phyloP scores from a whole-genome alignment of 2,329 filamentous ascomycete species.

The Mycosphaerella sp. region DNA sequence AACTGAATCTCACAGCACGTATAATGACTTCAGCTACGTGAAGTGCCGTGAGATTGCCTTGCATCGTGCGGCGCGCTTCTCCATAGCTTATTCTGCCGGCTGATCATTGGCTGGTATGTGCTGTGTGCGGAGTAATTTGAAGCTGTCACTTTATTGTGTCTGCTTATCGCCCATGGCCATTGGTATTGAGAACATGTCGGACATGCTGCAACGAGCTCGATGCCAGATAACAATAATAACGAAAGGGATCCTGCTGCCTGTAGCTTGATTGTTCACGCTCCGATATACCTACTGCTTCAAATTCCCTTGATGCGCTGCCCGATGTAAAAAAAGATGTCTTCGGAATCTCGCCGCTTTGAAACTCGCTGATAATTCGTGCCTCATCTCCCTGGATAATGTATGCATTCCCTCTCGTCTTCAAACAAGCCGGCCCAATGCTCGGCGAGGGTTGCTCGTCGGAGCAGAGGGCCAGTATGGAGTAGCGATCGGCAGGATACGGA shows the following conservation, averaged over 20 bases:
- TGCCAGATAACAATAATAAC: background rate
- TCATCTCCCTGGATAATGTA: background rate
- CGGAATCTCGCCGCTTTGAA: background rate
- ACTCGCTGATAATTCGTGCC: background rate
- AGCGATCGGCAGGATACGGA: slow-evolving; percentile 12
- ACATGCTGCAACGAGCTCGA: background rate
- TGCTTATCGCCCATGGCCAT: slow-evolving; percentile 20
- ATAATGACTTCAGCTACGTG: slow-evolving; percentile 16
- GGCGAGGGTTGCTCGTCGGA: slow-evolving; percentile 4
- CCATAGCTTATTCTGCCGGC: slow-evolving; percentile 5
- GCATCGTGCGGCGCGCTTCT: slow-evolving; percentile 16
- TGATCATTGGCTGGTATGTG: slow-evolving; percentile 14
- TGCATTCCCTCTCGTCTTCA: background rate
- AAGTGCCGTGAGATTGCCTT: slow-evolving; percentile 25
- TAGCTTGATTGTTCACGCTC: background rate
- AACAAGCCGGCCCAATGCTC: slow-evolving; percentile 6
- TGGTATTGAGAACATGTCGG: slow-evolving; percentile 17
- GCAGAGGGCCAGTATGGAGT: background rate
- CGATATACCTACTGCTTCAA: background rate
- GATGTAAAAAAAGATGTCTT: background rate
- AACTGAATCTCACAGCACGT: slow-evolving; percentile 12
- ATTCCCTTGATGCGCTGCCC: background rate
- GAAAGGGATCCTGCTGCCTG: background rate
- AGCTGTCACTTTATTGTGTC: slow-evolving; percentile 17
- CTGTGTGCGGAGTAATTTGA: slow-evolving; percentile 21